Conservation (phyloP, 1,139 yeast genomes). For the Debaryomyces nepalensis region DNA sequence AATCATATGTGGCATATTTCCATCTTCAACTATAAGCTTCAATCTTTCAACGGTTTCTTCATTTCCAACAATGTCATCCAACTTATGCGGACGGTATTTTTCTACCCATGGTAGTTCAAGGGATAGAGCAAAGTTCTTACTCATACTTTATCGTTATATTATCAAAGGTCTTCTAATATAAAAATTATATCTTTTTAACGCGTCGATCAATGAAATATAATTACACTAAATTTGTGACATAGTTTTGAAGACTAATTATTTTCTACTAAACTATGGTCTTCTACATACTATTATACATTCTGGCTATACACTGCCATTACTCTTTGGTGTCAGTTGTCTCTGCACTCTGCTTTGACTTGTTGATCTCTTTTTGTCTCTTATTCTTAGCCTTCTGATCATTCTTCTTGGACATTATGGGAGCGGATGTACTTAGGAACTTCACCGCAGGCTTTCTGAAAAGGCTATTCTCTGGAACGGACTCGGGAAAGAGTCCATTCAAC, state of each 20-base stretch:
- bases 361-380: constrained; percentile 1
- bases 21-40: constrained; percentile 83
- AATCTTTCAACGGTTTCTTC: constrained; percentile 86
- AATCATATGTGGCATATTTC: constrained; percentile 96
- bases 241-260: not conserved
- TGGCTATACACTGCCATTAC: not conserved
- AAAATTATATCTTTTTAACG: constrained; percentile 11
- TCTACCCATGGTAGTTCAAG: constrained; percentile 79
- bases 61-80: constrained; percentile 91
- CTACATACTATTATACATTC: constrained; percentile 2
- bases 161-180: constrained; percentile 1
- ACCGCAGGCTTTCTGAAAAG: constrained; percentile 39
- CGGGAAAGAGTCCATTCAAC: constrained; percentile 39
- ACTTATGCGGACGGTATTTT: constrained; percentile 80
- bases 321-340: constrained; percentile 2
- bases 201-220: constrained; percentile 7
- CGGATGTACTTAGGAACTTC: constrained; percentile 44
- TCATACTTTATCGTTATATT: constrained; percentile 17
- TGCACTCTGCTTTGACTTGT: not conserved
- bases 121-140: constrained; percentile 28
- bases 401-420: constrained; percentile 38
- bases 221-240: not conserved
- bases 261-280: not conserved
- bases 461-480: constrained; percentile 8
- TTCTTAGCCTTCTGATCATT: constrained; percentile 25